Percentiles rank a stretch among this genome's conserved stretches.
phyloP scores from a whole-genome alignment of 1,139 yeast genomes.

The Saccharomycopsis hybrid region DNA sequence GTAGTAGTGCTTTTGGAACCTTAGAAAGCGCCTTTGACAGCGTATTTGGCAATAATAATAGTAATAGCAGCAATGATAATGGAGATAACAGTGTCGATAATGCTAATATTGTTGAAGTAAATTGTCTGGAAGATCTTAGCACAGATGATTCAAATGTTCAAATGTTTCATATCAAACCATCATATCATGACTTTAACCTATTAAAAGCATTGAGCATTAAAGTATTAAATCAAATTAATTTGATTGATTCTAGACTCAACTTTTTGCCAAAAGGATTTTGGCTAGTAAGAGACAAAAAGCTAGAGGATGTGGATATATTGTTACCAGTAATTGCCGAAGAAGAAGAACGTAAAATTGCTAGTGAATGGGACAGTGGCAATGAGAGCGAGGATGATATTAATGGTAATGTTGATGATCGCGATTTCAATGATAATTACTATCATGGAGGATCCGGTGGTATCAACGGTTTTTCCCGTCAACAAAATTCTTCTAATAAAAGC shows the following conservation, averaged over 20 bases:
- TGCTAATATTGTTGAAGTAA: too few relatives aligned
- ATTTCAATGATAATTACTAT: background rate
- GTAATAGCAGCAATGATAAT: background rate
- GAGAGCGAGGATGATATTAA: conserved; percentile 26
- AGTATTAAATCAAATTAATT: conserved; percentile 61
- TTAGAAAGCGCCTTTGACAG: background rate
- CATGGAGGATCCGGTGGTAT: background rate
- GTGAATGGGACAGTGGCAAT: conserved; percentile 19
- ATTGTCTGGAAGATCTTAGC: too few relatives aligned
- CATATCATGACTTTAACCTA: conserved; percentile 25
- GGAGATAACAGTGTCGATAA: background rate
- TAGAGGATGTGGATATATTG: conserved; percentile 24
- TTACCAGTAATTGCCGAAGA: conserved; percentile 36
- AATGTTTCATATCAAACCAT: too few relatives aligned
- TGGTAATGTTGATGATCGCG: conserved; percentile 22
- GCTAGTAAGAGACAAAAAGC: conserved; percentile 33
- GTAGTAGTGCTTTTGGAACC: conserved; percentile 11
- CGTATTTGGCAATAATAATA: too few relatives aligned
- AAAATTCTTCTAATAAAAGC: background rate
- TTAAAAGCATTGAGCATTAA: conserved; percentile 39
- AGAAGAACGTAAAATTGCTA: conserved; percentile 29
- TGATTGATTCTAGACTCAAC: conserved; percentile 61
- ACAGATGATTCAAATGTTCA: background rate
- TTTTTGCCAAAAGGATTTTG: conserved; percentile 53
- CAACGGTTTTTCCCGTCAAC: background rate